These are phyloP conservation scores for Citrus sp. DNA, from an alignment of 345 rosid species.

Conservation along the genomic window DNA sequence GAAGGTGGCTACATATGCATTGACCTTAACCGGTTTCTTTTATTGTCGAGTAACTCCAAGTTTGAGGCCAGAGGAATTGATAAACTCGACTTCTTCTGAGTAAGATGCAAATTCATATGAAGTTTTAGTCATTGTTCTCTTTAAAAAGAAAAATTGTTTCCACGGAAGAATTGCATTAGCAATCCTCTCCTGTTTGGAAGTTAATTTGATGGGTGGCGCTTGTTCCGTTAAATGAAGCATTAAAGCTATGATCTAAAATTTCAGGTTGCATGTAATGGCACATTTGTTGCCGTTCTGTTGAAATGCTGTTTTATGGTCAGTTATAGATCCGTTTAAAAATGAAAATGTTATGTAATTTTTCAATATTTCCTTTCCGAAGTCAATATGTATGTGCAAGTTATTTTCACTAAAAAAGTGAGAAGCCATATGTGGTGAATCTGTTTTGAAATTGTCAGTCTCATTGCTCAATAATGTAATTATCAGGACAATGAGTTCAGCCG, in stretches of 20 bases:
- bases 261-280: not conserved
- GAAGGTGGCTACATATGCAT: constrained; percentile 75
- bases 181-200: not conserved
- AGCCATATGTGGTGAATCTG: not conserved
- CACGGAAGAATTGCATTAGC: not conserved
- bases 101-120: constrained; percentile 23
- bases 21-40: constrained; percentile 85
- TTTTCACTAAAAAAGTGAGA: constrained; percentile 7
- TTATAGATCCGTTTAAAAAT: not conserved
- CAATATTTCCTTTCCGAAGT: not conserved
- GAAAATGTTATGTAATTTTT: not conserved
- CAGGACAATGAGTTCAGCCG: not conserved
- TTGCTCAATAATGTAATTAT: constrained; percentile 1
- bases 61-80: constrained; percentile 46
- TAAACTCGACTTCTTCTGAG: constrained; percentile 50
- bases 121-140: too few species aligned
- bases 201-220: not conserved
- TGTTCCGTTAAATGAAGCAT: not conserved
- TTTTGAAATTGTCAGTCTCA: constrained; percentile 1
- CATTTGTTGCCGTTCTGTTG: not conserved
- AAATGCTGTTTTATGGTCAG: not conserved
- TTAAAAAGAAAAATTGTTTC: too few species aligned
- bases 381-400: not conserved
- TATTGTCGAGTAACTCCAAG: constrained; percentile 71
- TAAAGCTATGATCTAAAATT: not conserved